These are phyloP conservation scores for Tripterygium wilfordii DNA, from an alignment of 177 flowering plant species.

Conservation along the genomic window DNA sequence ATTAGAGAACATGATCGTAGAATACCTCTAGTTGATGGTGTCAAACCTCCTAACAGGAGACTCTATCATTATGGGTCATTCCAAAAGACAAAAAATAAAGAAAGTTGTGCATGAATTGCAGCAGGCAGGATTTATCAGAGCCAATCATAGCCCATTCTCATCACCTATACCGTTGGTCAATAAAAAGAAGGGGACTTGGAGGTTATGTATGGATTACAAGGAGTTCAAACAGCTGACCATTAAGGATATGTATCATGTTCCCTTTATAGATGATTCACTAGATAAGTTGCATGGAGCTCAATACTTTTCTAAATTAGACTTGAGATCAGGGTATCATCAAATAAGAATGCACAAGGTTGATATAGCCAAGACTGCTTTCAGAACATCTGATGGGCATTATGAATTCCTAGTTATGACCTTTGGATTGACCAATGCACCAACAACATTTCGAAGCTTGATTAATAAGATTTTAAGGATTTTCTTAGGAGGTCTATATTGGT, in stretches of 20 bases:
- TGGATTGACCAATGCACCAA: not conserved
- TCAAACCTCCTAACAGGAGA: too few species aligned
- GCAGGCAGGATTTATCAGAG: too few species aligned
- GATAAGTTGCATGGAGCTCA: not conserved
- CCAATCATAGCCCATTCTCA: too few species aligned
- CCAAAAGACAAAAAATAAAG: too few species aligned
- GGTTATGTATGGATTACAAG: not conserved
- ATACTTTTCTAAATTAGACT: not conserved
- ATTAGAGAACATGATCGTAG: too few species aligned
- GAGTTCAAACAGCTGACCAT: not conserved
- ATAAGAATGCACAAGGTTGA: not conserved
- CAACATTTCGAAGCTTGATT: not conserved
- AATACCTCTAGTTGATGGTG: too few species aligned
- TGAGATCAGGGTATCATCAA: not conserved
- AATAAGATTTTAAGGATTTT: not conserved
- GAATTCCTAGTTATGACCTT: not conserved
- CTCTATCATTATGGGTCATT: too few species aligned
- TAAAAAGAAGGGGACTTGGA: not conserved
- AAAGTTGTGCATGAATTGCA: too few species aligned
- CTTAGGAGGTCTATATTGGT: not conserved
- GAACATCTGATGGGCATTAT: not conserved
- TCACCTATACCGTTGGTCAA: not conserved
- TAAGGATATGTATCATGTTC: not conserved
- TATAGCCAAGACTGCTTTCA: not conserved
- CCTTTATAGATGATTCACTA: not conserved